Evolutionary conservation across 768 basidiomycete genomes (phyloP).

Genomic region (Hydnomerulius pinastri): DNA sequence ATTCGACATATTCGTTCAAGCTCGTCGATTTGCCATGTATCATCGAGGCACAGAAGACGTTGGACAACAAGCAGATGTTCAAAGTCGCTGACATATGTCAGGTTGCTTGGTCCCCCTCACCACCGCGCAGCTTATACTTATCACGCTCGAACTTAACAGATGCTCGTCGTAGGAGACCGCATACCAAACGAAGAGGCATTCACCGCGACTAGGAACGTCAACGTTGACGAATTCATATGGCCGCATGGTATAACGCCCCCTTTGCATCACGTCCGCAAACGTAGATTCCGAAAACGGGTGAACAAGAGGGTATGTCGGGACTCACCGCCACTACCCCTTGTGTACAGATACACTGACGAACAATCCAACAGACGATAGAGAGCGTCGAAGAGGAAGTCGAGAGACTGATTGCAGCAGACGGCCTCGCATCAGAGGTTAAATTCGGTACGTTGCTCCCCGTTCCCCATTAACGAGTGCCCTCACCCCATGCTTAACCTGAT

Average conservation of each 20-base stretch:
- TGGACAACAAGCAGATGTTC: slow-evolving; percentile 97
- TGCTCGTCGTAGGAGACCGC: slow-evolving; percentile 86
- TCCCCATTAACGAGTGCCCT: not conserved
- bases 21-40: slow-evolving; percentile 95
- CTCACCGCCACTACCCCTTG: not conserved
- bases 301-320: slow-evolving; percentile 65
- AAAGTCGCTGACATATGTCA: slow-evolving; percentile 99
- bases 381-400: slow-evolving; percentile 94
- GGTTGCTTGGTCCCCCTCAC: slow-evolving; percentile 43
- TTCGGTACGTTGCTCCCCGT: slow-evolving; percentile 52
- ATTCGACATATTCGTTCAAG: slow-evolving; percentile 82
- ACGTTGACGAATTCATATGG: slow-evolving; percentile 95
- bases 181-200: slow-evolving; percentile 70
- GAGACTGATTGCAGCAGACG: slow-evolving; percentile 78
- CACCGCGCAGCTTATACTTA: slow-evolving; percentile 12
- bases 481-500: not conserved
- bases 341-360: slow-evolving; percentile 7
- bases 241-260: slow-evolving; percentile 96
- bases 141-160: slow-evolving; percentile 48
- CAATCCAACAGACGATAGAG: slow-evolving; percentile 73
- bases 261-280: slow-evolving; percentile 84
- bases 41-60: slow-evolving; percentile 91
- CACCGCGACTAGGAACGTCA: slow-evolving; percentile 68
- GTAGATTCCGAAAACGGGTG: slow-evolving; percentile 88
- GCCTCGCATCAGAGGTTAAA: slow-evolving; percentile 70